Conservation (phyloP, 805 yeast genomes). For the Kluyveromyces siamensis region DNA sequence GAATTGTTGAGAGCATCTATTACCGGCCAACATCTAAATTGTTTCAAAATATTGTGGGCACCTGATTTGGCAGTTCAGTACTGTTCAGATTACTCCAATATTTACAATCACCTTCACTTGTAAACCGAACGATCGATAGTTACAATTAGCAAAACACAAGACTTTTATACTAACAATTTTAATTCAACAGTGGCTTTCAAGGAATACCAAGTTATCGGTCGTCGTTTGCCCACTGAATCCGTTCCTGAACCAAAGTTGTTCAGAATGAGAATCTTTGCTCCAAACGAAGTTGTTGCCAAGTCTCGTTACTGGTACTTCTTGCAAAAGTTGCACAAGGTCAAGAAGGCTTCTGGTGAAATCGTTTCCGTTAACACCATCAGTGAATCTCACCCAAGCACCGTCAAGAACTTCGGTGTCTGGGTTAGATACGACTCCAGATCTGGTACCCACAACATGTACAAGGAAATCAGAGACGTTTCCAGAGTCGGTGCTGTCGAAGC, state of each 20-base stretch:
- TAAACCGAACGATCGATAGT: not conserved
- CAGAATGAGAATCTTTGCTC: constrained; percentile 99
- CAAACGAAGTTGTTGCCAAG: constrained; percentile 98
- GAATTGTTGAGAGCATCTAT: not conserved
- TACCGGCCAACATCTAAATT: not conserved
- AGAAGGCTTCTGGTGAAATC: constrained; percentile 99
- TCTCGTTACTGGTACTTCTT: constrained; percentile 99
- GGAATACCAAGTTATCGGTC: constrained; percentile 99
- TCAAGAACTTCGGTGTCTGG: constrained; percentile 99
- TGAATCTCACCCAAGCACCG: constrained; percentile 97
- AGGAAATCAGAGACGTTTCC: constrained; percentile 99
- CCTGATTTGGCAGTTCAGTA: not conserved
- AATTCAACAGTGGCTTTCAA: constrained; percentile 68
- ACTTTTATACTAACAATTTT: not conserved
- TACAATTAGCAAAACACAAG: not conserved
- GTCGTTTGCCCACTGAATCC: constrained; percentile 98
- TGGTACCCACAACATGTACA: constrained; percentile 99
- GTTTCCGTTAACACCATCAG: constrained; percentile 84
- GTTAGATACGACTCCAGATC: constrained; percentile 99
- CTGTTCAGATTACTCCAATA: not conserved
- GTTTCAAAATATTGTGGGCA: not conserved
- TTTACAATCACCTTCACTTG: not conserved
- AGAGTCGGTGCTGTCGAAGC: constrained; percentile 98
- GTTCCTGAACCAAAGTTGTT: constrained; percentile 99
- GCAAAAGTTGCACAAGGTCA: constrained; percentile 98